Base-by-base conservation (phyloP, 768 basidiomycete genomes). In the Crucibulum laeve region DNA sequence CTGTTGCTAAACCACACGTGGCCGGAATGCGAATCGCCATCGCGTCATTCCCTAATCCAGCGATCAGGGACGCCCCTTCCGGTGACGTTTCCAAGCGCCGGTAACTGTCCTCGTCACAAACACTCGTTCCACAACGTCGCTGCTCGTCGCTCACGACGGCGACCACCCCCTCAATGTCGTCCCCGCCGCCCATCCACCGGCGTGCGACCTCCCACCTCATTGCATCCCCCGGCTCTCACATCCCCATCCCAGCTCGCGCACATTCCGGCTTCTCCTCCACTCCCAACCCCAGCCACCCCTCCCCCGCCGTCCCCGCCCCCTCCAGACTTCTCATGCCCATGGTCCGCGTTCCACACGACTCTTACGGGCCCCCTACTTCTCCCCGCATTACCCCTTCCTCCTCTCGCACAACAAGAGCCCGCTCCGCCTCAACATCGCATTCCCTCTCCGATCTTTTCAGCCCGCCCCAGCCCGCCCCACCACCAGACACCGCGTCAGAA, bases 251-350 rank as follows among this genome's bases (percentile, higher is more conserved):
- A 17, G 18, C 35, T 8, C n/a, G 8, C 28, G 8, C 28, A 8
- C 28, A n/a, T 30, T 8, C 8, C 28, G 15, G 33, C 45, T 4
- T 25, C 38, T 33, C 38, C 43, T 21, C 30, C 39, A 23, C 39
- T 44, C 33, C 33, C 44, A 21, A 40, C 42, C 28, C 37, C 47
- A 34, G 25, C 38, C 26, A 41, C 44, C 32, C 30, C 40, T n/a
- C 15, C 40, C 39, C 37, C 46, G 38, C 43, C 24, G 25, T 48
- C n/a, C 40, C 48, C 14, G 36, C 47, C 7, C 50, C 56, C 22
- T 51, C 56, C 25, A 48, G 44, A 32, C 56, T 62, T 23, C 53
- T 64, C 14, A 17, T 62, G 11, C 61, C 62, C 1, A 38, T 52
- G 28, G 37, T 43, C n/a, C 35, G 34, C 11, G 21, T 43, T 25